phyloP scores from a whole-genome alignment of 179 eudicot species.

The Silene coronaria region DNA sequence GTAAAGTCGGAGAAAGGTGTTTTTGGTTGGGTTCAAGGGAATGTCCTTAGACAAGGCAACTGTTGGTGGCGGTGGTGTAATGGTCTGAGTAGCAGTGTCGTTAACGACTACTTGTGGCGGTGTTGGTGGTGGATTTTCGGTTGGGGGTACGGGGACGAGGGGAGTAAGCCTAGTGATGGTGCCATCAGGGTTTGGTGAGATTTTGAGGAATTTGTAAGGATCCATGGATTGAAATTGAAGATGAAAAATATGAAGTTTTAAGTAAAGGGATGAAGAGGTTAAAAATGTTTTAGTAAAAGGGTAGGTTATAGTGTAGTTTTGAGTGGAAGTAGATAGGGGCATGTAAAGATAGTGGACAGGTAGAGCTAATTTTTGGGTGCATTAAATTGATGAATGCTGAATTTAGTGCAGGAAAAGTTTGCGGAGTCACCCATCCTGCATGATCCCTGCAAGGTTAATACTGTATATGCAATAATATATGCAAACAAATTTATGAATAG shows the following conservation, averaged over 20 bases:
- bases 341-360: neutral
- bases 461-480: neutral
- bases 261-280: neutral
- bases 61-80: neutral
- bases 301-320: neutral
- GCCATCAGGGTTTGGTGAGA: slow-evolving; percentile 58
- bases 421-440: neutral
- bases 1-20: slow-evolving; percentile 51
- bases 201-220: slow-evolving; percentile 54
- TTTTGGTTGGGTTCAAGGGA: slow-evolving; percentile 41
- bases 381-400: slow-evolving; percentile 20
- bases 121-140: slow-evolving; percentile 19
- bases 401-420: neutral
- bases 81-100: neutral
- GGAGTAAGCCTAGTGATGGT: slow-evolving; percentile 41
- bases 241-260: neutral
- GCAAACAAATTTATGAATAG: neutral
- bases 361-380: slow-evolving; percentile 19
- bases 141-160: slow-evolving; percentile 31
- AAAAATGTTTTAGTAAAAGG: neutral
- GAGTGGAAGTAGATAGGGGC: neutral
- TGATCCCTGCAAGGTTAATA: slow-evolving; percentile 15
- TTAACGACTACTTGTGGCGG: neutral
- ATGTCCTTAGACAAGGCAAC: slow-evolving; percentile 53
- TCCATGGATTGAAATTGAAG: slow-evolving; percentile 28